Evolutionary conservation across 2,329 filamentous ascomycete genomes (phyloP).

Genomic region (Xylaria sp.): DNA sequence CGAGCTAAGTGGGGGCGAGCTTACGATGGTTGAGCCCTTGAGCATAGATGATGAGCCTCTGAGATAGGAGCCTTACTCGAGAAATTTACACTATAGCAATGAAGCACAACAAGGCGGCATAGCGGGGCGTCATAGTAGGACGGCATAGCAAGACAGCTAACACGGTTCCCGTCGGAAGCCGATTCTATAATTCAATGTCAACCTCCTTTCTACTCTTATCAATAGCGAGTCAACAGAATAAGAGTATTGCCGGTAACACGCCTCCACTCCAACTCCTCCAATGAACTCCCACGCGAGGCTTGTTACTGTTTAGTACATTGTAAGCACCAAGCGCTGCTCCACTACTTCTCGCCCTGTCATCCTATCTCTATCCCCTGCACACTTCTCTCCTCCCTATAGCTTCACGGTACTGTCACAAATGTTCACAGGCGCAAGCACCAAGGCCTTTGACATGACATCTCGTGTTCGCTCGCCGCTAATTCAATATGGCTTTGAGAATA

Average conservation of each 20-base stretch:
- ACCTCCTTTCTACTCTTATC: not conserved
- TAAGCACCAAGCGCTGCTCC: not conserved
- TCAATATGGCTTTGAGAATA: no score
- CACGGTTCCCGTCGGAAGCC: not conserved
- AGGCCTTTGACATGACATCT: no score
- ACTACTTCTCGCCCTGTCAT: no score
- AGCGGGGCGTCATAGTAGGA: no score
- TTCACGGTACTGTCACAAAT: no score
- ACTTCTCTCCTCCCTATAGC: no score
- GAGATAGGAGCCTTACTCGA: constrained; percentile 7
- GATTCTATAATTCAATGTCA: not conserved
- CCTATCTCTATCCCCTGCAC: no score
- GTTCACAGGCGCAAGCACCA: no score
- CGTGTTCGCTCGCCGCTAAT: no score
- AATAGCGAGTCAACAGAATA: no score
- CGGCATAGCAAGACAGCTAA: not conserved
- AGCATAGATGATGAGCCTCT: constrained; percentile 28
- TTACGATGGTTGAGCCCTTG: constrained; percentile 46
- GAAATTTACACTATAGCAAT: not conserved
- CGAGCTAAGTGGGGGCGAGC: constrained; percentile 45
- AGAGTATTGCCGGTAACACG: not conserved
- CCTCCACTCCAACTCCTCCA: not conserved
- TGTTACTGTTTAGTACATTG: not conserved
- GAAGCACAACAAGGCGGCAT: no score
- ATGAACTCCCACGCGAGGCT: no score